Evolutionary conservation across 257 asterid species (phyloP).

Genomic region (Fraxinus pennsylvanica): DNA sequence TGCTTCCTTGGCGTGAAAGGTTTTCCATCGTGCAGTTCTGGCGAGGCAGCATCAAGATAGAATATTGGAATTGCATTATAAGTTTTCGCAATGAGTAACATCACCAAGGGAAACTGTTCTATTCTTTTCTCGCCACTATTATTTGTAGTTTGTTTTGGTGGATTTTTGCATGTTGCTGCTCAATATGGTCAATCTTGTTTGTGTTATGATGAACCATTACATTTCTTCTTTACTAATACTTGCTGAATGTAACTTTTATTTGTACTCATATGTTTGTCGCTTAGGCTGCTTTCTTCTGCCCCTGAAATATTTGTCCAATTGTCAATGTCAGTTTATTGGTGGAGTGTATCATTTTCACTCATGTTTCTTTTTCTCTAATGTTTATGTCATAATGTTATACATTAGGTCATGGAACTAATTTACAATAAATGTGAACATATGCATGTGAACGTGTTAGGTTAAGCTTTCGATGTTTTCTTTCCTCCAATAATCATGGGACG

Average conservation of each 20-base stretch:
- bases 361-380: neutral
- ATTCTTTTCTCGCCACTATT: constrained; percentile 29
- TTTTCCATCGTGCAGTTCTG: constrained; percentile 42
- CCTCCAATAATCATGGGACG: neutral
- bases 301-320: neutral
- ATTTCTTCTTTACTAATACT: neutral
- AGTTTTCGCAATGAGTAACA: constrained; percentile 43
- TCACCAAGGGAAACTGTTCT: constrained; percentile 33
- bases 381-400: neutral
- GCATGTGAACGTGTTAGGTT: neutral
- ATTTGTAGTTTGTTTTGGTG: constrained; percentile 25
- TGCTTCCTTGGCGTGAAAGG: constrained; percentile 38
- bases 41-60: constrained; percentile 40
- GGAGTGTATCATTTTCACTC: neutral
- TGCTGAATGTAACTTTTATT: neutral
- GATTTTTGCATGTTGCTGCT: neutral
- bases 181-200: neutral
- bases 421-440: neutral
- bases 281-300: neutral
- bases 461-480: neutral
- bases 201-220: neutral
- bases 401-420: neutral
- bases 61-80: constrained; percentile 39
- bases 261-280: constrained; percentile 19
- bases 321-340: neutral